Base-by-base conservation (phyloP, 768 basidiomycete genomes). In the Mycena galericulata region DNA sequence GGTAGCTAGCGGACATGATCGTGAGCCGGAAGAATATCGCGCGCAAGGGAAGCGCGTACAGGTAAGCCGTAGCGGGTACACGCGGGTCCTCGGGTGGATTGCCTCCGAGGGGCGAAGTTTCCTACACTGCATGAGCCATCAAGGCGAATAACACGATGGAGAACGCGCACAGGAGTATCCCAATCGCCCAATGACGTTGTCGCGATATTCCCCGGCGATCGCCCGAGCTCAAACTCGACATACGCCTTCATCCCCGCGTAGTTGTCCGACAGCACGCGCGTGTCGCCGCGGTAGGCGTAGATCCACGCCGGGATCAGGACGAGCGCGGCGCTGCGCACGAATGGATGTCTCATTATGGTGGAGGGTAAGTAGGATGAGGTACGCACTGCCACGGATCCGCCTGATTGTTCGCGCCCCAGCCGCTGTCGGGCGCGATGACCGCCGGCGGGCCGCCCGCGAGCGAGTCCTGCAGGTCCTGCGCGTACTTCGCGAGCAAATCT, bases 121-220 rank as follows among this genome's bases (percentile, higher is more conserved):
- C 70, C 70, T 71, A 36, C n/a, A n/a, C n/a, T n/a, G 20, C 27
- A 41, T 7, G 49, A 51, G 18, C n/a, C 30, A n/a, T n/a, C n/a
- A n/a, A n/a, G n/a, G n/a, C n/a, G n/a, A n/a, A 2, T 22, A 34
- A 1, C 12, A 17, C 17, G 29, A 2, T 14, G 1, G 11, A 41
- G 85, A 86, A 68, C 76, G 75, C 62, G 88, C 86, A 76, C 85
- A 79, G 47, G 87, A 81, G 46, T 84, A 80, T 67, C 77, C 85
- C 36, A 84, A 85, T 78, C 78, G 83, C 78, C 78, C 46, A 78
- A 49, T 15, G 67, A 56, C 26, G 76, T 76, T 2, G 38, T 47
- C 6, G 75, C 77, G 32, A 78, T 78, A 38, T 76, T 74, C 27
- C 75, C 75, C n/a, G 76, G 75, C 17, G 77, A 78, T 10, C 76